These are phyloP conservation scores for Fraxinus cuspidata DNA, from an alignment of 257 asterid genomes.

Conservation along the genomic window DNA sequence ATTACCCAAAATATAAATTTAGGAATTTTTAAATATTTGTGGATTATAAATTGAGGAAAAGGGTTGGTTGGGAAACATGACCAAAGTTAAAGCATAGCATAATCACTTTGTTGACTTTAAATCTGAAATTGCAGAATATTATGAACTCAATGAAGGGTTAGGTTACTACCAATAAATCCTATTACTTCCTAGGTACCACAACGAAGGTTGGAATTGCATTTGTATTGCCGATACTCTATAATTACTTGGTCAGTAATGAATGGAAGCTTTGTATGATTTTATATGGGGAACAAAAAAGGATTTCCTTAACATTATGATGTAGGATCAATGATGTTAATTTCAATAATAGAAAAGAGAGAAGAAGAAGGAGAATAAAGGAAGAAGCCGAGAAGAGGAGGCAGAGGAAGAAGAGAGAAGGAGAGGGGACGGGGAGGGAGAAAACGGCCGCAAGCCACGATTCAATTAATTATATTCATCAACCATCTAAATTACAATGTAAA, in stretches of 20 bases:
- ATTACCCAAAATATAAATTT: conserved; percentile 4
- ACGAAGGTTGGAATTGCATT: not conserved
- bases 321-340: too few species aligned
- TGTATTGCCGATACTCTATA: not conserved
- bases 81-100: not conserved
- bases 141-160: not conserved
- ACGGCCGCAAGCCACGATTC: too few species aligned
- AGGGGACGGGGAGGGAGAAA: too few species aligned
- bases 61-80: not conserved
- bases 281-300: not conserved
- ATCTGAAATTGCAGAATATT: not conserved
- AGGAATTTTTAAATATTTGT: conserved; percentile 1
- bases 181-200: not conserved
- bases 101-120: not conserved
- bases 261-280: not conserved
- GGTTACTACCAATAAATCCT: not conserved
- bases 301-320: too few species aligned
- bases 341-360: too few species aligned
- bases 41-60: not conserved
- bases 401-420: too few species aligned
- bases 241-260: not conserved
- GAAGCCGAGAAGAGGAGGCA: too few species aligned
- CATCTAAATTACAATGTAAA: too few species aligned
- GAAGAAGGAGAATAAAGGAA: too few species aligned
- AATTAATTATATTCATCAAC: too few species aligned